A percentile compares a stretch with the other conserved stretches of the same genome.
Conservation (phyloP, 169 alveolate genomes). For the Eimeria falciformis region DNA sequence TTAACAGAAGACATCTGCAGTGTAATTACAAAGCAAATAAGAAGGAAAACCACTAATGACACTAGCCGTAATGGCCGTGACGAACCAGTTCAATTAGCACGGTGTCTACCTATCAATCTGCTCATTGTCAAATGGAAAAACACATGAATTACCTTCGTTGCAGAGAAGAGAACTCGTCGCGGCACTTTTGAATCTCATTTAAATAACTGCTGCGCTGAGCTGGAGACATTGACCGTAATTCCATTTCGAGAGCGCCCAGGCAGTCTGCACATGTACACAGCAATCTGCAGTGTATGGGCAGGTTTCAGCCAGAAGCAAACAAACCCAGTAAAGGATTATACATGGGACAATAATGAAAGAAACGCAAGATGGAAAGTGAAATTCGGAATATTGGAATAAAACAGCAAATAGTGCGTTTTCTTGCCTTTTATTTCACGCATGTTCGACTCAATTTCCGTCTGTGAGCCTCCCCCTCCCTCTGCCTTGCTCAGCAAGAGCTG, state of each 20-base stretch:
- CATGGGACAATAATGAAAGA: no score
- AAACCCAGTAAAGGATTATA: no score
- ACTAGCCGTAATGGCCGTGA: neutral
- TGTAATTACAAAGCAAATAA: neutral
- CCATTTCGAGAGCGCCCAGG: slow-evolving; percentile 68
- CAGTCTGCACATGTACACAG: slow-evolving; percentile 51
- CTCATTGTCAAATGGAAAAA: neutral
- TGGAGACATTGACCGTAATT: slow-evolving; percentile 64
- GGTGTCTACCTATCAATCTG: no score
- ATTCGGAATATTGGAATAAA: neutral
- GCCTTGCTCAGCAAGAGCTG: slow-evolving; percentile 19
- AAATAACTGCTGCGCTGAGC: slow-evolving; percentile 42
- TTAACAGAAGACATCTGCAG: slow-evolving; percentile 40
- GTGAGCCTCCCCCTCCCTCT: neutral
- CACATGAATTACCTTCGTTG: slow-evolving; percentile 43
- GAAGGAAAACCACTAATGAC: neutral
- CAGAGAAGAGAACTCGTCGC: slow-evolving; percentile 58
- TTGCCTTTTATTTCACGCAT: slow-evolving; percentile 61
- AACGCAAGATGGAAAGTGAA: neutral
- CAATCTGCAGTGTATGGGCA: no score
- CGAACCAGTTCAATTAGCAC: no score
- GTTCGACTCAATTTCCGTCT: neutral
- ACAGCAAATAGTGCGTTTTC: neutral
- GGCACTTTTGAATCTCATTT: slow-evolving; percentile 21
- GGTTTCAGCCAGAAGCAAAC: no score